Base-by-base conservation (phyloP, 352 stramenopile genomes). In the Phytophthora cajani region DNA sequence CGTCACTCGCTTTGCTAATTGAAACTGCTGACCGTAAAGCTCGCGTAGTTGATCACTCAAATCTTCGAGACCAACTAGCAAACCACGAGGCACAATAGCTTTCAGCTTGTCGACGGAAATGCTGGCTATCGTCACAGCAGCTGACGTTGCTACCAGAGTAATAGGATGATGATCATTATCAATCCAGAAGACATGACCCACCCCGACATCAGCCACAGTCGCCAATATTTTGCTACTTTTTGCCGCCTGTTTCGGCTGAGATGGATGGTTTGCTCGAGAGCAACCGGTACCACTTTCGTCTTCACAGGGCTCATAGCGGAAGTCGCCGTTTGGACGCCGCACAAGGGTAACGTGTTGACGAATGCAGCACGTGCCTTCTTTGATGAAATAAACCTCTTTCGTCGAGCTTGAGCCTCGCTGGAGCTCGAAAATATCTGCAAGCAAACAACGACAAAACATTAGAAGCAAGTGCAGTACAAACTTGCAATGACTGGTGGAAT, bases 131-230 rank as follows among this genome's bases (percentile, higher is more conserved):
- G 74, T 80, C 11, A 85, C 80, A 0, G 70, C 66, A 16, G 82
- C 75, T 0, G 84, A 90, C 9, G 86, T 69, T 14, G 74, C 70
- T n/a, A 86, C 62, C n/a, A 91, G 32, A 7, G 66, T 79, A 60
- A 88, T 87, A 2, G 78, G 80, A 32, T 63, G 56, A 0, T 58
- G 25, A 17, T 58, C 54, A 0, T 30, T 61, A n/a, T 90, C 70
- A 36, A 90, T 67, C 80, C 80, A 91, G 46, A 89, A 88, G 7
- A 89, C 57, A 47, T 91, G 82, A 1, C 84, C 82, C 5, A 58
- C 64, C n/a, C 42, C 62, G 5, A 90, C 82, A 44, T 91, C 77
- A 11, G 79, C 80, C 44, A 91, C 81, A 3, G 84, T 83, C 32
- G 77, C 79, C 50, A 86, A 50, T 38, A 88, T 66, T 42, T 72